Evolutionary conservation across 768 basidiomycete species (phyloP).

Genomic region (Butyriboletus loyo): DNA sequence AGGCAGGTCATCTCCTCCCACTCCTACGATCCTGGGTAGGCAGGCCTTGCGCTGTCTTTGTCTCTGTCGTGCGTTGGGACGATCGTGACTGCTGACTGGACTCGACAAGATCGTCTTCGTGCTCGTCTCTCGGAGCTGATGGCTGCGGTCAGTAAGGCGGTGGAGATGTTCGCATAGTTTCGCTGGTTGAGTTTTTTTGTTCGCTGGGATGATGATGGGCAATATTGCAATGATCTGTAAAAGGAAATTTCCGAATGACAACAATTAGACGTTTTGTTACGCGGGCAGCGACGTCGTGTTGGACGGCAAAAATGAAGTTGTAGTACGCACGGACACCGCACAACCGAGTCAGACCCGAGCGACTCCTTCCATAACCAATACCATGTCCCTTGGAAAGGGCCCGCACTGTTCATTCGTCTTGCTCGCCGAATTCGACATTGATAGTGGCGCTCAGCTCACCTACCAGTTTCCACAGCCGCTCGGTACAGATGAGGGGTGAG

Average conservation of each 20-base stretch:
- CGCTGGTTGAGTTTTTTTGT: background rate
- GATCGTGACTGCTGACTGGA: constrained; percentile 14
- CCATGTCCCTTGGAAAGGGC: constrained; percentile 55
- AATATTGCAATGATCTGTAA: constrained; percentile 14
- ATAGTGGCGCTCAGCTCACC: constrained; percentile 87
- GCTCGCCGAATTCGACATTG: constrained; percentile 98
- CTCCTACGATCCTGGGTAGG: constrained; percentile 24
- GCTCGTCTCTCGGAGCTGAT: constrained; percentile 26
- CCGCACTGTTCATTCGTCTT: constrained; percentile 90
- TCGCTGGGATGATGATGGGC: background rate
- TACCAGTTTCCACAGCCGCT: constrained; percentile 96
- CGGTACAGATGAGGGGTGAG: constrained; percentile 91
- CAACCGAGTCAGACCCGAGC: background rate
- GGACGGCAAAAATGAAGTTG: constrained; percentile 9
- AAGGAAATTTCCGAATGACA: constrained; percentile 24
- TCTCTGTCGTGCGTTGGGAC: background rate
- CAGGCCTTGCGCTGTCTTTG: constrained; percentile 1
- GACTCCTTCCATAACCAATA: constrained; percentile 1
- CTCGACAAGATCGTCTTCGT: constrained; percentile 21
- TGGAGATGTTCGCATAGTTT: constrained; percentile 20
- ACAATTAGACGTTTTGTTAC: constrained; percentile 13
- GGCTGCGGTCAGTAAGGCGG: constrained; percentile 25
- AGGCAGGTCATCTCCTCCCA: constrained; percentile 33
- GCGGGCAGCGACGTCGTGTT: constrained; percentile 10
- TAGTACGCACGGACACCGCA: background rate